phyloP scores from a whole-genome alignment of 2,329 filamentous ascomycete genomes.

The Sclerotinia sclerotiorum region DNA sequence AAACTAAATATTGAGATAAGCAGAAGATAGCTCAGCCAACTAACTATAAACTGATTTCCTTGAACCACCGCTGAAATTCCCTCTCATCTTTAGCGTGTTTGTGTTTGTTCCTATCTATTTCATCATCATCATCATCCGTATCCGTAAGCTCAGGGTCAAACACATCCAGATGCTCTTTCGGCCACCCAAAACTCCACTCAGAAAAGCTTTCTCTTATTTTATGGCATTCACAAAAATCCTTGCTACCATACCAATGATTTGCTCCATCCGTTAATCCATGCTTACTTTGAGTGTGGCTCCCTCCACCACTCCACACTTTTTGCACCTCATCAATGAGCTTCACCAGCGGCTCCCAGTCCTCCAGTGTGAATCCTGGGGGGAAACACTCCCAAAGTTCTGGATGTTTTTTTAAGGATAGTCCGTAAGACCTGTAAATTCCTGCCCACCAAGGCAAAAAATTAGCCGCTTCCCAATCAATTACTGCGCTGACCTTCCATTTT shows the following conservation, averaged over 20 bases:
- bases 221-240: not conserved
- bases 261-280: not conserved
- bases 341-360: not conserved
- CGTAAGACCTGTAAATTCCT: not conserved
- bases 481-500: slow-evolving; percentile 2
- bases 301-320: too few relatives aligned
- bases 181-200: not conserved
- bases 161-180: not conserved
- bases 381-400: not conserved
- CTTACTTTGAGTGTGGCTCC: fast-evolving
- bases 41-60: not conserved
- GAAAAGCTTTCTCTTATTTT: fast-evolving
- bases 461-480: slow-evolving; percentile 6
- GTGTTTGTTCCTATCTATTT: fast-evolving
- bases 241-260: not conserved
- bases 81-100: not conserved
- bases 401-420: too few relatives aligned
- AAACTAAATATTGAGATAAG: not conserved
- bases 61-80: not conserved
- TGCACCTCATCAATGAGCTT: too few relatives aligned
- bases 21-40: not conserved
- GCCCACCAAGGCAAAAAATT: slow-evolving; percentile 3
- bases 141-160: slow-evolving; percentile 2
- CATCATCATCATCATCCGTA: not conserved
- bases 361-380: not conserved